Conservation (phyloP, 345 rosid species). For the Citrus unshiu region DNA sequence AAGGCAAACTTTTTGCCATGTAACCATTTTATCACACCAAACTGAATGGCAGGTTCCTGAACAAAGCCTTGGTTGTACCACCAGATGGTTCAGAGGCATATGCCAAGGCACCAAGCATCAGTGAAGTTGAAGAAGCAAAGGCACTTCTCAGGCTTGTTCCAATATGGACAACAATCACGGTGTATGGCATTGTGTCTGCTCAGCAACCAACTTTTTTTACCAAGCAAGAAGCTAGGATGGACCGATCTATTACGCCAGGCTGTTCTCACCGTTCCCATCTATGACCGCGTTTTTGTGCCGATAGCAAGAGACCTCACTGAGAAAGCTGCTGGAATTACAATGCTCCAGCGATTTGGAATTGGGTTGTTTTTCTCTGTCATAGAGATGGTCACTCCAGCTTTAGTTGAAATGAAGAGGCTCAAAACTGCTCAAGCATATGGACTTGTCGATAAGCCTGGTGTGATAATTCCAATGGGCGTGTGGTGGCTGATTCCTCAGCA, state of each 20-base stretch:
- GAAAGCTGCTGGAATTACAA: conserved; percentile 50
- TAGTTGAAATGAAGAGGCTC: conserved; percentile 51
- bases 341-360: conserved; percentile 65
- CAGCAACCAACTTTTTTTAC: conserved; percentile 54
- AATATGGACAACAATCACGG: conserved; percentile 44
- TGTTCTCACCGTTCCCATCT: conserved; percentile 45
- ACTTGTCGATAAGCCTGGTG: conserved; percentile 36
- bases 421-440: conserved; percentile 36
- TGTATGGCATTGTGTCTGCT: conserved; percentile 47
- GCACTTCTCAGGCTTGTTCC: conserved; percentile 41
- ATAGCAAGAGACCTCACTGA: conserved; percentile 37
- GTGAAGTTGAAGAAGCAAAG: conserved; percentile 55
- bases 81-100: conserved; percentile 26
- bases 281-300: conserved; percentile 49
- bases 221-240: conserved; percentile 55
- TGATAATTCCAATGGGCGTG: conserved; percentile 49
- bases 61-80: conserved; percentile 38
- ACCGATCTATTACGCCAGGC: conserved; percentile 35
- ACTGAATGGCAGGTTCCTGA: conserved; percentile 37
- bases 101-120: conserved; percentile 12
- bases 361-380: conserved; percentile 45
- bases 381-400: conserved; percentile 42
- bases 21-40: neutral
- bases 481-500: conserved; percentile 70
- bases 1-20: too few species aligned